phyloP scores from a whole-genome alignment of 1,284 basidiomycete species.

The Uromyces viciae-fabae region DNA sequence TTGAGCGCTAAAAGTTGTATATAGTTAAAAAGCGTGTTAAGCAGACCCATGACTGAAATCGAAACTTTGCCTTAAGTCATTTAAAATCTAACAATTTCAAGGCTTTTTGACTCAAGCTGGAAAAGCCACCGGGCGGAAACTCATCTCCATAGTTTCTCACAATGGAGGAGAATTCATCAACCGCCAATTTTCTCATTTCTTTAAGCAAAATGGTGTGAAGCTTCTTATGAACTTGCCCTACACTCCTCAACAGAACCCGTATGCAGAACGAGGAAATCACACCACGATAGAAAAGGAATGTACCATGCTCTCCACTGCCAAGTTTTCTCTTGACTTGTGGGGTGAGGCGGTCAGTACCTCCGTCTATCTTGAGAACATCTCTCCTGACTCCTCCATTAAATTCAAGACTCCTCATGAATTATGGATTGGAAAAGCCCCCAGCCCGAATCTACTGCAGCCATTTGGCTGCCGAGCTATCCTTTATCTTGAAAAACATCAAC shows the following conservation, averaged over 20 bases:
- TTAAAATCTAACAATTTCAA: not conserved
- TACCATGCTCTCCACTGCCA: not conserved
- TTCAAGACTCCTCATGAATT: not conserved
- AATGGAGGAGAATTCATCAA: not conserved
- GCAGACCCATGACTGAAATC: too few species aligned
- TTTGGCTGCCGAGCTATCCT: not conserved
- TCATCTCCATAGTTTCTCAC: not conserved
- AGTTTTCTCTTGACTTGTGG: not conserved
- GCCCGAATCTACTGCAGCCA: not conserved
- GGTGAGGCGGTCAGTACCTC: not conserved
- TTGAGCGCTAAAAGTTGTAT: too few species aligned
- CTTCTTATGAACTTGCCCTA: not conserved
- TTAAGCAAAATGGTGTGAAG: not conserved
- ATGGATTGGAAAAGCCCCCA: not conserved
- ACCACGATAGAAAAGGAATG: not conserved
- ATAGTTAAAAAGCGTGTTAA: too few species aligned
- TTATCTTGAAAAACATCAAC: not conserved
- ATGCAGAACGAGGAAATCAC: not conserved
- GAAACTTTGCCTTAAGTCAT: too few species aligned
- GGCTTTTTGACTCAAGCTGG: not conserved
- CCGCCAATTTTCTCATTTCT: not conserved
- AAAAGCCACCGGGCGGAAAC: not conserved
- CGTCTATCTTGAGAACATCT: not conserved
- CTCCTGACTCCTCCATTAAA: not conserved
- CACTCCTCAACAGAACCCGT: conserved; percentile 4